Percentiles rank a stretch among this genome's conserved stretches.
Conservation (phyloP, 352 stramenopile genomes). For the Globisporangium emineosum region DNA sequence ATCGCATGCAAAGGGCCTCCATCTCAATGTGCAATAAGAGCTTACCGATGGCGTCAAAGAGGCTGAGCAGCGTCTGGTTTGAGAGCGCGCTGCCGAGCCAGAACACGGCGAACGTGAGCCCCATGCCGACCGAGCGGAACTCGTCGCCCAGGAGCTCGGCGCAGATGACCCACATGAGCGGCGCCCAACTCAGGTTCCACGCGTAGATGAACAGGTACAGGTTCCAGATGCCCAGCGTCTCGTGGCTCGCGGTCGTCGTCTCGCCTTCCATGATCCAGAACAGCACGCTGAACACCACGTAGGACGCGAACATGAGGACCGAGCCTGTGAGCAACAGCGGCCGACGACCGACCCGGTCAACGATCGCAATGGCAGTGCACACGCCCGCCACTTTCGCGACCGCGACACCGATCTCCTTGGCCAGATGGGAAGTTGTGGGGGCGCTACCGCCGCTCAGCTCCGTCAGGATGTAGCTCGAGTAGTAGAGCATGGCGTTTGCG, state of each 20-base stretch:
- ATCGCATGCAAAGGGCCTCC: no score
- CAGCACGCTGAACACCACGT: slow-evolving; percentile 48
- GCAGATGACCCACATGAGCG: slow-evolving; percentile 75
- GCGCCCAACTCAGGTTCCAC: slow-evolving; percentile 75
- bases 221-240: slow-evolving; percentile 53
- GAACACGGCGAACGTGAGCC: slow-evolving; percentile 65
- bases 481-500: slow-evolving; percentile 80
- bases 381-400: slow-evolving; percentile 65
- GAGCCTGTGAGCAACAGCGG: slow-evolving; percentile 59
- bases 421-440: slow-evolving; percentile 19
- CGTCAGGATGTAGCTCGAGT: slow-evolving; percentile 71
- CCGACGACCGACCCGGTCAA: slow-evolving; percentile 59
- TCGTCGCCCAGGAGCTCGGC: slow-evolving; percentile 63
- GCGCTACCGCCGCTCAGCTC: slow-evolving; percentile 25
- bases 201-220: slow-evolving; percentile 72
- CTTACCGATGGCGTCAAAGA: slow-evolving; percentile 47
- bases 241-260: slow-evolving; percentile 12
- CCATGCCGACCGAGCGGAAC: slow-evolving; percentile 72
- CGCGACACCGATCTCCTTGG: slow-evolving; percentile 61
- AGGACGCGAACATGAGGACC: slow-evolving; percentile 41
- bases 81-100: slow-evolving; percentile 66
- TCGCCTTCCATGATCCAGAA: slow-evolving; percentile 38
- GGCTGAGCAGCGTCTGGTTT: slow-evolving; percentile 65
- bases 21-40: slow-evolving; percentile 3
- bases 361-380: slow-evolving; percentile 44